Evolutionary conservation across 768 basidiomycete genomes (phyloP), one percentile per base, ranked within the genome.

Genomic region (Tubosaeta sp.): DNA sequence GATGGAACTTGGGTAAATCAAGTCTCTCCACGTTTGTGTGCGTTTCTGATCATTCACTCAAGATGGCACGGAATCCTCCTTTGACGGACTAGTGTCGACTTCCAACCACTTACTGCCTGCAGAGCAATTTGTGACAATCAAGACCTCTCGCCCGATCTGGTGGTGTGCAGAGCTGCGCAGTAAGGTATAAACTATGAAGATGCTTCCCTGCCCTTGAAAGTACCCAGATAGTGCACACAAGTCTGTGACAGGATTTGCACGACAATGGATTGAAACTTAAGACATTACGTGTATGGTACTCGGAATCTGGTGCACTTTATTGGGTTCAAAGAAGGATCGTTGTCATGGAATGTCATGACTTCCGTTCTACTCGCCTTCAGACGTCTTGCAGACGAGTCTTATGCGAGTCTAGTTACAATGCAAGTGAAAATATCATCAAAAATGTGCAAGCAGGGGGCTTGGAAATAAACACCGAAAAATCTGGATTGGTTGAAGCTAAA

Each of bases 61-160:
- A 88, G 86, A 75, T 51, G 75, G 84, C 17, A 67, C 75, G 42
- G 70, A 73, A 56, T 97, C 94, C 0, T 90, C 85, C 0, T 91
- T 98, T 53, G 84, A 88, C 37, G 91, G 91, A 0, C 62, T 91
- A 22, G 68, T 99, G 0, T 98, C 95, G 1, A 97, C 95, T 0
- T 97, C 95, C 0, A 99, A 99, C 62, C 93, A 97, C 59, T 76
- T 99, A 7, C 65, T 91, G 0, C 83, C 85, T 0, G 76, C 77
- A 2, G 78, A 87, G 55, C 71, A 76, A 17, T 65, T 76, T 1
- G 87, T 97, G 6, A 82, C 77, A 64, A 73, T 97, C 47, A 80
- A 79, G 64, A 97, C 94, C 0, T 80, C 85, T 22, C 80, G 77
- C 46, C 88, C 93, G 0, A 87, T 99, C 39, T 86, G 91, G 81